Percentiles rank a stretch among this genome's conserved stretches.
These are phyloP conservation scores for Candida fluviatilis DNA, from an alignment of 805 yeast species.

Conservation along the genomic window DNA sequence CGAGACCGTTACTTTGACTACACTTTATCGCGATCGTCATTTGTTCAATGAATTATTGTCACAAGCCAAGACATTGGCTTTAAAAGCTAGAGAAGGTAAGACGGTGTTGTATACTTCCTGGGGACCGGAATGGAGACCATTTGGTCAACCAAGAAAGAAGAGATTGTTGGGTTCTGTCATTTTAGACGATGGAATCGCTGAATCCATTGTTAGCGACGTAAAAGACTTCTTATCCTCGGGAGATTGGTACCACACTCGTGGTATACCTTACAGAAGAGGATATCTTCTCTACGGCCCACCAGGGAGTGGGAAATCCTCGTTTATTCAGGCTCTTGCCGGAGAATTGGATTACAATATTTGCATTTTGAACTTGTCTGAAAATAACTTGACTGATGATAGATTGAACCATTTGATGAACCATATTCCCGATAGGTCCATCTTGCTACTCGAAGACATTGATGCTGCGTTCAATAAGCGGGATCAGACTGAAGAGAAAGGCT, in stretches of 20 bases:
- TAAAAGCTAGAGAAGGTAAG: conserved; percentile 82
- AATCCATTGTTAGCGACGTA: conserved; percentile 65
- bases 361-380: conserved; percentile 84
- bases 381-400: conserved; percentile 89
- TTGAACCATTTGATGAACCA: conserved; percentile 94
- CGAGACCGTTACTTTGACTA: conserved; percentile 93
- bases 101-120: conserved; percentile 91
- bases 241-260: conserved; percentile 90
- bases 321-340: conserved; percentile 95
- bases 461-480: conserved; percentile 88
- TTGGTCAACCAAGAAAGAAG: conserved; percentile 91
- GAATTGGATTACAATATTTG: conserved; percentile 94
- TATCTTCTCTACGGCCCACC: conserved; percentile 95
- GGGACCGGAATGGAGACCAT: conserved; percentile 99
- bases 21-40: conserved; percentile 74
- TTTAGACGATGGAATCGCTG: conserved; percentile 71
- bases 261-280: conserved; percentile 97
- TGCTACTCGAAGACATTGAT: conserved; percentile 88
- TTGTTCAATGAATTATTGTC: conserved; percentile 65
- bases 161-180: conserved; percentile 82
- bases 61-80: conserved; percentile 83
- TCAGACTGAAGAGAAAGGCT: conserved; percentile 75
- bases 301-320: conserved; percentile 94
- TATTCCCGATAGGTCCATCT: conserved; percentile 82
- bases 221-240: conserved; percentile 75